Conservation (phyloP, 495 filamentous ascomycete species). For the Trichoderma asperelloides region DNA sequence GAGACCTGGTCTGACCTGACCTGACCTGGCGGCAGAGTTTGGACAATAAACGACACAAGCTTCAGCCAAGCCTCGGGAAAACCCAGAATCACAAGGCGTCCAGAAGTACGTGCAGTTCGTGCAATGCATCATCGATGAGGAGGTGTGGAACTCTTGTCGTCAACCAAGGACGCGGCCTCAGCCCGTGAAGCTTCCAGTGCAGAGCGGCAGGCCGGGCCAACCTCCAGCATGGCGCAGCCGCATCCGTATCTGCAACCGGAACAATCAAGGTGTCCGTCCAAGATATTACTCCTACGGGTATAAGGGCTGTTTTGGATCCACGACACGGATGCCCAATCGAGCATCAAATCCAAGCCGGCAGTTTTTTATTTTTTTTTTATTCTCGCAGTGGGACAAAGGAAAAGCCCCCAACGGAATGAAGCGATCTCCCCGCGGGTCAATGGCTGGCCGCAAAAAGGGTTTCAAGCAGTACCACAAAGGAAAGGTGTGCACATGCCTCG, state of each 20-base stretch:
- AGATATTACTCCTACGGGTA: neutral
- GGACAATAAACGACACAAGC: neutral
- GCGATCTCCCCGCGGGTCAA: too few species aligned
- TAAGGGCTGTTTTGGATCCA: neutral
- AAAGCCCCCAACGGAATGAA: too few species aligned
- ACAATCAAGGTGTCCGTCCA: neutral
- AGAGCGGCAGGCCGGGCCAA: too few species aligned
- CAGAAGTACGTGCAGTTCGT: neutral
- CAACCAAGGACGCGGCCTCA: too few species aligned
- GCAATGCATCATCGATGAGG: neutral
- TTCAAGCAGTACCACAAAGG: too few species aligned
- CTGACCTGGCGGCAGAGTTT: neutral
- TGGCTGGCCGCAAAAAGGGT: too few species aligned
- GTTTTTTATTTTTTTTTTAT: neutral
- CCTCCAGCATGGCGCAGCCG: neutral
- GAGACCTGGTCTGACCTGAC: too few species aligned
- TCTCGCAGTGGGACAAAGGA: too few species aligned
- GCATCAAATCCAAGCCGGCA: neutral
- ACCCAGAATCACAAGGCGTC: neutral
- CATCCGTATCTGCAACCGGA: neutral
- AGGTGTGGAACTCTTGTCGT: too few species aligned
- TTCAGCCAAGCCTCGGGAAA: neutral
- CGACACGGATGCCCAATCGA: neutral
- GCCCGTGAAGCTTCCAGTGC: too few species aligned
- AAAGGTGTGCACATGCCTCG: neutral